These are phyloP conservation scores for Aspergillus chevalieri DNA, from an alignment of 2,329 filamentous ascomycete genomes.

Conservation along the genomic window DNA sequence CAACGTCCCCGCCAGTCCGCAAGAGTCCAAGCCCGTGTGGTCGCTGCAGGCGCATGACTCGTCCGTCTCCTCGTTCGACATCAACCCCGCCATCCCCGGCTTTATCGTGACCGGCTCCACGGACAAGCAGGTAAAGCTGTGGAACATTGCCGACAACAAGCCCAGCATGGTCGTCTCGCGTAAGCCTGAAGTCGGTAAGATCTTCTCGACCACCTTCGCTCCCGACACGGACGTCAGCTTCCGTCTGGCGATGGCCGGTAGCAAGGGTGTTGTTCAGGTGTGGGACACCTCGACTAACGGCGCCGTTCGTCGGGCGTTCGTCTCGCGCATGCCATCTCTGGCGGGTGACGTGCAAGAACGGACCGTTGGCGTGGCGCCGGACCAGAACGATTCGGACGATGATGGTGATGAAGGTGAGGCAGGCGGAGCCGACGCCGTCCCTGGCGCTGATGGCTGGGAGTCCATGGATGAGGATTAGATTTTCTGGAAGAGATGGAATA, in stretches of 20 bases:
- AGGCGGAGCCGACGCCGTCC: constrained; percentile 37
- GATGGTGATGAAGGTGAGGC: constrained; percentile 49
- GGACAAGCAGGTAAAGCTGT: constrained; percentile 93
- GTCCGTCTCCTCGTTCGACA: constrained; percentile 83
- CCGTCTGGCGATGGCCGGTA: constrained; percentile 85
- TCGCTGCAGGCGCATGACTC: constrained; percentile 92
- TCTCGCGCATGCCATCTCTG: constrained; percentile 57
- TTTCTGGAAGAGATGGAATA: constrained; percentile 1
- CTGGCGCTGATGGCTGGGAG: constrained; percentile 48
- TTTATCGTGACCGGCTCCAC: constrained; percentile 90
- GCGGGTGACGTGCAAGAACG: constrained; percentile 65
- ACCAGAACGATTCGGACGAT: constrained; percentile 62
- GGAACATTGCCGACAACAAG: constrained; percentile 77
- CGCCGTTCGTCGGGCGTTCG: constrained; percentile 78
- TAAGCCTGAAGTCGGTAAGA: constrained; percentile 87
- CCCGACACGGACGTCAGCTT: constrained; percentile 89
- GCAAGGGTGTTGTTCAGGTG: constrained; percentile 84
- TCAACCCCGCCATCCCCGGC: constrained; percentile 83
- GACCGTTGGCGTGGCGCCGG: constrained; percentile 64
- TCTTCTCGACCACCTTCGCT: constrained; percentile 86
- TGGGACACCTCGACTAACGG: constrained; percentile 97
- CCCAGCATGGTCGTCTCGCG: constrained; percentile 87
- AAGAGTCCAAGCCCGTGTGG: constrained; percentile 80
- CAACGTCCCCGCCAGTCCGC: constrained; percentile 64
- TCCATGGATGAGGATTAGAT: constrained; percentile 49